These are phyloP conservation scores for Pichia sp. DNA, from an alignment of 1,139 yeast species.

Conservation along the genomic window DNA sequence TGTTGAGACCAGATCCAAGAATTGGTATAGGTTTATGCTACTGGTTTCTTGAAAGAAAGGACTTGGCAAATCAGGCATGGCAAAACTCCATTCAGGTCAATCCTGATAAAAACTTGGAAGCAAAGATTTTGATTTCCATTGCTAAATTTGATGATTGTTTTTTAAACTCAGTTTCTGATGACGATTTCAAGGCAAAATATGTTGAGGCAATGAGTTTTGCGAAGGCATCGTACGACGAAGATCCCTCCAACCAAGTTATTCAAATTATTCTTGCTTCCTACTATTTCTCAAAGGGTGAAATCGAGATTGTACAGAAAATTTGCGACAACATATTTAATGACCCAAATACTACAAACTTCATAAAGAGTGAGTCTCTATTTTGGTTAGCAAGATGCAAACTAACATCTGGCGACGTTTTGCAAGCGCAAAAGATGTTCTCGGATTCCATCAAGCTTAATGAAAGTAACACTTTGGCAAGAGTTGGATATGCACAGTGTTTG, in stretches of 20 bases:
- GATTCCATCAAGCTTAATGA: constrained; percentile 65
- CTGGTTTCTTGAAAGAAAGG: constrained; percentile 79
- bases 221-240: constrained; percentile 31
- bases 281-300: constrained; percentile 42
- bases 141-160: constrained; percentile 66
- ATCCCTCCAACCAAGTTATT: constrained; percentile 30
- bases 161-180: constrained; percentile 54
- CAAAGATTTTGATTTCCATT: constrained; percentile 61
- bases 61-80: constrained; percentile 81
- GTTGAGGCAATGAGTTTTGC: constrained; percentile 40
- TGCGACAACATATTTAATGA: constrained; percentile 47
- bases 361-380: constrained; percentile 73
- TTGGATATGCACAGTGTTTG: constrained; percentile 87
- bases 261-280: constrained; percentile 32
- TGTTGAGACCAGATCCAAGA: constrained; percentile 85
- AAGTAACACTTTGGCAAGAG: constrained; percentile 58
- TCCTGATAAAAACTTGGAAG: constrained; percentile 50
- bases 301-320: constrained; percentile 53
- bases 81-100: constrained; percentile 68
- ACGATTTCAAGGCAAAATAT: constrained; percentile 51
- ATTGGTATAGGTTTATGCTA: constrained; percentile 92
- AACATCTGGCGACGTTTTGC: constrained; percentile 48
- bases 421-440: constrained; percentile 69
- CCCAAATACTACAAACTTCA: constrained; percentile 35
- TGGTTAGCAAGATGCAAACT: constrained; percentile 85